These are phyloP conservation scores for Aspergillus clavatus DNA, from an alignment of 2,329 filamentous ascomycete genomes.

Conservation along the genomic window DNA sequence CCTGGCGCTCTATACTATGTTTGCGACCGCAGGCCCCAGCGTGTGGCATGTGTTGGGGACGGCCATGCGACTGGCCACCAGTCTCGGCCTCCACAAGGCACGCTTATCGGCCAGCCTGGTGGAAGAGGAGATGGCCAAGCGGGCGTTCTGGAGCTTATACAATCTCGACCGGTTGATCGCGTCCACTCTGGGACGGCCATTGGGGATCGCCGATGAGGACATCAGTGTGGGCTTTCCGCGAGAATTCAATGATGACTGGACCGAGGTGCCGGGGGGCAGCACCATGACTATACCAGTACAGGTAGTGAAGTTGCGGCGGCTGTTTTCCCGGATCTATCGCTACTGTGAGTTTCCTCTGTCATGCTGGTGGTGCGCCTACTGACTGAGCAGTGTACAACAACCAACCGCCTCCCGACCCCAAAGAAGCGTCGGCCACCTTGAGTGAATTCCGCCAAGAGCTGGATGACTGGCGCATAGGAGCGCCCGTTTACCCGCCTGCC, in stretches of 20 bases:
- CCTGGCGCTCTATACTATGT: conserved; percentile 36
- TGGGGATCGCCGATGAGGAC: conserved; percentile 41
- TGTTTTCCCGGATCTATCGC: conserved; percentile 38
- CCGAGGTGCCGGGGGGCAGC: conserved; percentile 32
- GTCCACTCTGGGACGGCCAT: conserved; percentile 36
- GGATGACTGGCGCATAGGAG: conserved; percentile 35
- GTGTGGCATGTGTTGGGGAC: conserved; percentile 39
- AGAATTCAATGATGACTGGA: conserved; percentile 39
- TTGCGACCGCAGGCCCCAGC: conserved; percentile 35
- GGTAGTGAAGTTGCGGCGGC: conserved; percentile 33
- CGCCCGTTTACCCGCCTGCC: conserved; percentile 33
- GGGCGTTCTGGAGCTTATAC: conserved; percentile 43
- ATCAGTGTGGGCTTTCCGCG: conserved; percentile 36
- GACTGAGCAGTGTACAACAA: conserved; percentile 32
- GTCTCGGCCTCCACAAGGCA: conserved; percentile 35
- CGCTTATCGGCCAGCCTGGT: conserved; percentile 23
- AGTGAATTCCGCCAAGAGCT: conserved; percentile 34
- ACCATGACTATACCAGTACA: conserved; percentile 38
- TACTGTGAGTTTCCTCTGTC: conserved; percentile 25
- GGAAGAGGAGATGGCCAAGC: conserved; percentile 39
- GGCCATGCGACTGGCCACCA: conserved; percentile 35
- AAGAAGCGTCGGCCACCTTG: conserved; percentile 25
- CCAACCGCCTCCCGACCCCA: conserved; percentile 24
- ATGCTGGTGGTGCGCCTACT: neutral
- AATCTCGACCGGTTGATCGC: conserved; percentile 41